Evolutionary conservation across 2,329 filamentous ascomycete genomes (phyloP).

Genomic region (Scopulariopsis brevicaulis): DNA sequence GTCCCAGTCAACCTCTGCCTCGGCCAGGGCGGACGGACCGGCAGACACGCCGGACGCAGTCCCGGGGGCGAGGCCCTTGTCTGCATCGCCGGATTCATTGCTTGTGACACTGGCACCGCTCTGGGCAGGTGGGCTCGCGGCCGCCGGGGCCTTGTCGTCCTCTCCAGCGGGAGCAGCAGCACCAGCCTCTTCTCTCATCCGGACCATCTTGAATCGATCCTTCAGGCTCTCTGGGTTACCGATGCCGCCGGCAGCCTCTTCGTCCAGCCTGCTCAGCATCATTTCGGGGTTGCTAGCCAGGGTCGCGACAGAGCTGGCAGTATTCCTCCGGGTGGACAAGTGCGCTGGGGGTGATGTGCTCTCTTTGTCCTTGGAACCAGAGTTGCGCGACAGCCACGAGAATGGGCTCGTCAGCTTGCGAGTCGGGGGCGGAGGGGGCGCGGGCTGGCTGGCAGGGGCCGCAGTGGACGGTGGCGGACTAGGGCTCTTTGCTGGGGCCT

Average conservation of each 20-base stretch:
- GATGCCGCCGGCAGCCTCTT: slow-evolving; percentile 43
- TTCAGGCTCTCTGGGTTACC: slow-evolving; percentile 51
- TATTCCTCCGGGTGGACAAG: slow-evolving; percentile 50
- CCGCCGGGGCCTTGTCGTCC: slow-evolving; percentile 29
- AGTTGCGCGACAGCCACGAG: slow-evolving; percentile 67
- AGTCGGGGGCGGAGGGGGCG: slow-evolving; percentile 22
- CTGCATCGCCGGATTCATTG: slow-evolving; percentile 14
- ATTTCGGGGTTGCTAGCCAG: slow-evolving; percentile 72
- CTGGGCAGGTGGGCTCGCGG: slow-evolving; percentile 6
- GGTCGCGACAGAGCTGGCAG: slow-evolving; percentile 68
- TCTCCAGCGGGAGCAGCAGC: slow-evolving; percentile 40
- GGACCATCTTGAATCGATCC: slow-evolving; percentile 68
- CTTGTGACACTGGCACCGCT: slow-evolving; percentile 11
- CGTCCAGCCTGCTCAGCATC: slow-evolving; percentile 65
- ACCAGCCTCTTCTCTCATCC: slow-evolving; percentile 62
- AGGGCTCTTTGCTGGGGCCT: slow-evolving; percentile 33
- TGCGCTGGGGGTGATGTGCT: slow-evolving; percentile 39
- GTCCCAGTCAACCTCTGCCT: slow-evolving; percentile 91
- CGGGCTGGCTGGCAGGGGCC: slow-evolving; percentile 8
- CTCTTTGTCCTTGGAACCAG: slow-evolving; percentile 45
- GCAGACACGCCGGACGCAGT: slow-evolving; percentile 74
- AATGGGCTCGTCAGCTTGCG: slow-evolving; percentile 84
- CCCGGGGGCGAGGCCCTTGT: slow-evolving; percentile 60
- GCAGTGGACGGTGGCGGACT: slow-evolving; percentile 18
- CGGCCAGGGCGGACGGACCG: slow-evolving; percentile 58